Base-by-base conservation (phyloP, 371 early-diverging fungal species). In the Paraphysoderma sedebokerense region DNA sequence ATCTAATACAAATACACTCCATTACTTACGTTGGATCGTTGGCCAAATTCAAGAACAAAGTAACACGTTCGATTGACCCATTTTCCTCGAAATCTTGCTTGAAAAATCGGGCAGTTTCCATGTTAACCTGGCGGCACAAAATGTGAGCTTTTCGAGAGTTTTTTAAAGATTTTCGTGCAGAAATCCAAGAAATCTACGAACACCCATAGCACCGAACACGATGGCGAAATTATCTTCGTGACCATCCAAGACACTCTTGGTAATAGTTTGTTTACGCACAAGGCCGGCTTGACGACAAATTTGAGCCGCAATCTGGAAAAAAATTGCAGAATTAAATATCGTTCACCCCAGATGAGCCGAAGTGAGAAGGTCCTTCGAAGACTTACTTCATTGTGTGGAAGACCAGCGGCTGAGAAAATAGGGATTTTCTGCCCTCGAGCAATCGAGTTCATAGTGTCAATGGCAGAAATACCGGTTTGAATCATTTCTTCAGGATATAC, bases 181-280 rank as follows among this genome's bases (percentile, higher is more conserved):
- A 49, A 27, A 3, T n/a, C 5, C 1, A 22, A 0, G 34, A 49
- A 2, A 22, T 9, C 23, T 12, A 48, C 47, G 36, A 44, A 61
- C 99, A 63, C 99, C 99, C 99, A 99, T 99, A 55, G 99, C 99
- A 50, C 96, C 99, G 68, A 99, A 99, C n/a, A 99, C 98, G 56
- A 99, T 98, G 34, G 99, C 96, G 72, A 99, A 99, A 73, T 99
- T 99, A 58, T 99, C 99, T 59, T 98, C 93, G 63, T 95, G 96
- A 44, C 76, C 87, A 65, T 99, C 99, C 45, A 91, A 76, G 24
- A 93, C 89, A 59, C 86, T 92, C 74, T 99, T 99, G 49, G 81
- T 79, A 9, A 42, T 28, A 45, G 62, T 66, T 31, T 79, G 74
- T 60, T 85, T 87, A 67, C 93, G 78, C 38, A 99, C 99, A 39